Conservation (phyloP, 139 green algal genomes). For the Tetradesmus lagerheimii region DNA sequence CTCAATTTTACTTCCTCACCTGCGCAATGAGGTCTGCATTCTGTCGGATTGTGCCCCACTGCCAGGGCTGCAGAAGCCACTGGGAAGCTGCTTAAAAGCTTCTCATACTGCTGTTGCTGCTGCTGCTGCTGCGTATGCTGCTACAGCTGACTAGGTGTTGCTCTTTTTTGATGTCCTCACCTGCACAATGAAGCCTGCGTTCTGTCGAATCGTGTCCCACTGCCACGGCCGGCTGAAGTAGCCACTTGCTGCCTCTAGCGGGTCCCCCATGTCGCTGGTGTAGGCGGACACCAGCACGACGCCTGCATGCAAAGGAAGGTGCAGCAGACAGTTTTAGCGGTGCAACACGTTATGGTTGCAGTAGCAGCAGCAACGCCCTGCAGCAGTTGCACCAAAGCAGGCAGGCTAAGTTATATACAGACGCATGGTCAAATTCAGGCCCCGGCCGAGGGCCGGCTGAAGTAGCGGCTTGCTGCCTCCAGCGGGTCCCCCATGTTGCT, state of each 20-base stretch:
- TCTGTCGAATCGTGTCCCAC: constrained; percentile 49
- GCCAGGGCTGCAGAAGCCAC: too few species aligned
- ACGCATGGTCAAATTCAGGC: too few species aligned
- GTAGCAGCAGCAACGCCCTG: too few species aligned
- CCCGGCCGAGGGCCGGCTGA: constrained; percentile 26
- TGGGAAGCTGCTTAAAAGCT: too few species aligned
- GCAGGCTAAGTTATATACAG: too few species aligned
- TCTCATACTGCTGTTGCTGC: too few species aligned
- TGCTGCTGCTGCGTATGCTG: too few species aligned
- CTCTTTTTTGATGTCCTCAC: too few species aligned
- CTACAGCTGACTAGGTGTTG: too few species aligned
- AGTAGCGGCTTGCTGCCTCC: constrained; percentile 35
- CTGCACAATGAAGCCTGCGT: constrained; percentile 43
- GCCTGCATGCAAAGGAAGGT: constrained; percentile 37
- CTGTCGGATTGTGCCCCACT: constrained; percentile 42
- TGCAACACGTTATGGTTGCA: too few species aligned
- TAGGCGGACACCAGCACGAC: constrained; percentile 58
- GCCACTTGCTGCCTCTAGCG: constrained; percentile 32
- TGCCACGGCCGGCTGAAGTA: constrained; percentile 58
- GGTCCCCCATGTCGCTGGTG: constrained; percentile 49
- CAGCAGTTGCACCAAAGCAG: too few species aligned
- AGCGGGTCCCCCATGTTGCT: constrained; percentile 26
- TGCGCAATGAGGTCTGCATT: not conserved
- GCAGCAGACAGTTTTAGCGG: too few species aligned
- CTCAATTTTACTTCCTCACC: not conserved